phyloP scores from a whole-genome alignment of 2,329 filamentous ascomycete genomes.

The Fusarium incarnatum region DNA sequence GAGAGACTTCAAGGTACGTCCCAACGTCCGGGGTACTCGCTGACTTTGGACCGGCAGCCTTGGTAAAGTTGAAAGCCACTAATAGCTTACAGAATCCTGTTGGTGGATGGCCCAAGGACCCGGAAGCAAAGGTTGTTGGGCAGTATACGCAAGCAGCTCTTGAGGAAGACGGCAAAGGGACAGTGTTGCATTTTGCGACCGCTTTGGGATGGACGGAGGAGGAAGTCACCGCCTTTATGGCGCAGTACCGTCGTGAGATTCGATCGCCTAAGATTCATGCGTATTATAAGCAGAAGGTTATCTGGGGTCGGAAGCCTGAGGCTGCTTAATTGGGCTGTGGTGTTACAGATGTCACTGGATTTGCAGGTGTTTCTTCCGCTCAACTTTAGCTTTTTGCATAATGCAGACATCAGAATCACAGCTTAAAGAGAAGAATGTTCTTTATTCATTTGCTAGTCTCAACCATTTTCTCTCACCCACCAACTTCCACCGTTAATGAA shows the following conservation, averaged over 20 bases:
- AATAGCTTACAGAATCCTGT: constrained; percentile 3
- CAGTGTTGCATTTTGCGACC: constrained; percentile 3
- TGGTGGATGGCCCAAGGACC: constrained; percentile 12
- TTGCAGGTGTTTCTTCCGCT: accelerated
- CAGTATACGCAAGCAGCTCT: constrained; percentile 1
- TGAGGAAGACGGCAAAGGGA: background rate
- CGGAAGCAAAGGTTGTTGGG: background rate
- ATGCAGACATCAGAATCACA: accelerated
- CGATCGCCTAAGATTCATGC: constrained; percentile 12
- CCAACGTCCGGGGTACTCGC: too few relatives aligned
- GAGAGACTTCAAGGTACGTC: background rate
- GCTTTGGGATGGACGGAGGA: background rate
- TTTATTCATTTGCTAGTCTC: background rate
- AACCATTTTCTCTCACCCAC: background rate
- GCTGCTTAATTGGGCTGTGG: background rate
- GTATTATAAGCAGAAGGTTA: constrained; percentile 7
- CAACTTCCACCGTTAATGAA: accelerated
- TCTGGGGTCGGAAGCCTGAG: constrained; percentile 10
- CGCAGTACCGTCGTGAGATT: background rate
- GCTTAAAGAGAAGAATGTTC: accelerated
- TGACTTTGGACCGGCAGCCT: background rate
- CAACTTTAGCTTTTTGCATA: accelerated
- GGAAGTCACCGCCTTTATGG: background rate
- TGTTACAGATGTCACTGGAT: background rate
- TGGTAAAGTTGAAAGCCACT: background rate